phyloP scores from a whole-genome alignment of 2,329 filamentous ascomycete species.

The Penicillium occitanis region DNA sequence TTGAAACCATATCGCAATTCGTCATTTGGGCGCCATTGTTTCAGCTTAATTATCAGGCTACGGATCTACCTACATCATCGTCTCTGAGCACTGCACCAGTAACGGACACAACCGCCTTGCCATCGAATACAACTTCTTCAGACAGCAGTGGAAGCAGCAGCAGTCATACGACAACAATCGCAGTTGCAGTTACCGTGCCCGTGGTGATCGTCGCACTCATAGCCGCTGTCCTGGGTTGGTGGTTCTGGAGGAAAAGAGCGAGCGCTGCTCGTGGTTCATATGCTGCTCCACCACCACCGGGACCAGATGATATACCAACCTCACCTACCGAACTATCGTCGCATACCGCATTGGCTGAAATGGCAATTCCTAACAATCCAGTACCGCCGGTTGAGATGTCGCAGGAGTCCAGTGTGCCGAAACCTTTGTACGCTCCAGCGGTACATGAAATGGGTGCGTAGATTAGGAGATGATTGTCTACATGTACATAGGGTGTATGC shows the following conservation, averaged over 20 bases:
- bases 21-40: neutral
- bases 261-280: neutral
- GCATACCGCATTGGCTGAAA: neutral
- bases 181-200: neutral
- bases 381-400: neutral
- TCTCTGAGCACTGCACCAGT: neutral
- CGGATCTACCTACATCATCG: neutral
- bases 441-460: neutral
- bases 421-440: neutral
- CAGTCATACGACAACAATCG: neutral
- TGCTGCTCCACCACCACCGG: neutral
- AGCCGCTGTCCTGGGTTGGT: neutral
- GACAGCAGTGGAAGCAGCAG: neutral
- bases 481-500: neutral
- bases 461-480: neutral
- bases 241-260: neutral
- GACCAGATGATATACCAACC: neutral
- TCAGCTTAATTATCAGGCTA: neutral
- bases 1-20: neutral
- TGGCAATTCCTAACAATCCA: neutral
- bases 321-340: neutral
- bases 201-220: neutral
- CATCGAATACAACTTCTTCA: neutral
- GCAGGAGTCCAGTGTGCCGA: neutral
- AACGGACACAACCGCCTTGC: neutral